Percentiles rank a stretch among this genome's conserved stretches.
Conservation (phyloP, 495 filamentous ascomycete species). For the Annulohypoxylon maeteangense region DNA sequence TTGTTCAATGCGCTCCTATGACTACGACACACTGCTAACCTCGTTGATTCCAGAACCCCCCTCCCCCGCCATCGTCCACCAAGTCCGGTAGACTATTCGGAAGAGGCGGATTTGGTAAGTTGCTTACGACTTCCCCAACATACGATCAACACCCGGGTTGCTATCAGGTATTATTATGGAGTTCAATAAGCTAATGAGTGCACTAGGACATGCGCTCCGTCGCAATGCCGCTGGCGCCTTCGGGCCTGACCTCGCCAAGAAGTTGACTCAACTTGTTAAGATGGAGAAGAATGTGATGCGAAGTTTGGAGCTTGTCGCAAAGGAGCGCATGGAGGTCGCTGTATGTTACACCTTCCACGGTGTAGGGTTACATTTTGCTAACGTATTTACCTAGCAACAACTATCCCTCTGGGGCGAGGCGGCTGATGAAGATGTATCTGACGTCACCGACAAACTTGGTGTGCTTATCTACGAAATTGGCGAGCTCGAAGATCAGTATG, state of each 20-base stretch:
- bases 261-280: slow-evolving; percentile 96
- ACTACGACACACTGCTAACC: slow-evolving; percentile 25
- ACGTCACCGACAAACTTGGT: slow-evolving; percentile 98
- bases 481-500: slow-evolving; percentile 96
- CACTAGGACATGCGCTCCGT: slow-evolving; percentile 89
- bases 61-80: slow-evolving; percentile 88
- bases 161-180: background rate
- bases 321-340: slow-evolving; percentile 97
- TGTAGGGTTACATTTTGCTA: slow-evolving; percentile 32
- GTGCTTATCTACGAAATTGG: slow-evolving; percentile 98
- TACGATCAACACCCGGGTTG: background rate
- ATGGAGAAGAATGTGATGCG: slow-evolving; percentile 99
- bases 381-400: slow-evolving; percentile 78
- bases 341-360: slow-evolving; percentile 63
- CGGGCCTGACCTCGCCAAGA: slow-evolving; percentile 95
- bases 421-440: slow-evolving; percentile 97
- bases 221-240: slow-evolving; percentile 91
- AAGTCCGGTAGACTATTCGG: slow-evolving; percentile 92
- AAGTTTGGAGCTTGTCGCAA: slow-evolving; percentile 92
- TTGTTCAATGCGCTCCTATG: slow-evolving; percentile 15
- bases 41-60: slow-evolving; percentile 77
- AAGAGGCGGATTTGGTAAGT: slow-evolving; percentile 79
- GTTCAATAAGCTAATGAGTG: slow-evolving; percentile 32
- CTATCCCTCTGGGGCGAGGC: slow-evolving; percentile 97
- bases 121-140: background rate